Conservation (phyloP, 768 basidiomycete genomes). For the Podaxis carcinomalis region DNA sequence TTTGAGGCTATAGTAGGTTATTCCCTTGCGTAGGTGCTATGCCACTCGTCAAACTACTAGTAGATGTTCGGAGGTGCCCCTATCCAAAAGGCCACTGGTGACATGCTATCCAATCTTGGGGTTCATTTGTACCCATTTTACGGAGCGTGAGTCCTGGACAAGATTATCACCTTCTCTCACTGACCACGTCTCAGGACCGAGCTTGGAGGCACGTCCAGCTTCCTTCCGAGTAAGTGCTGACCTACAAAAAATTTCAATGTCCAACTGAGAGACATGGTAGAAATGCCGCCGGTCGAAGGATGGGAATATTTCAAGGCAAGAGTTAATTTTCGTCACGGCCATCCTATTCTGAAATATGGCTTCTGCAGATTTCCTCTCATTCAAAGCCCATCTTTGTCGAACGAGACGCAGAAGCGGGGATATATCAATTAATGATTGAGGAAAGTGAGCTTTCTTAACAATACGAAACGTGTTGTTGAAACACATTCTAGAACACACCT, state of each 20-base stretch:
- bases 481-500: conserved; percentile 4
- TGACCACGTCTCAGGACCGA: conserved; percentile 16
- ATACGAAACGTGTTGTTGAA: background rate
- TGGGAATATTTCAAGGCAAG: conserved; percentile 15
- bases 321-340: background rate
- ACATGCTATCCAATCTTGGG: conserved; percentile 15
- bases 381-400: conserved; percentile 7
- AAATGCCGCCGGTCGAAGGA: conserved; percentile 10
- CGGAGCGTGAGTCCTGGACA: conserved; percentile 26
- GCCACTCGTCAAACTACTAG: background rate
- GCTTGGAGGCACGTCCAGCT: conserved; percentile 11
- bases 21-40: background rate
- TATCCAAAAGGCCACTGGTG: conserved; percentile 21
- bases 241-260: background rate
- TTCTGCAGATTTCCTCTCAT: conserved; percentile 3
- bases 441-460: background rate
- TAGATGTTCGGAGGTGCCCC: conserved; percentile 23
- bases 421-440: conserved; percentile 7
- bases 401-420: background rate
- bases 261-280: background rate
- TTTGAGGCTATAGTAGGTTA: conserved; percentile 17
- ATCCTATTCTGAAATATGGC: background rate
- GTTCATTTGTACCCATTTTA: conserved; percentile 26
- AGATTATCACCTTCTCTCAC: background rate
- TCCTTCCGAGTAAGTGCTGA: conserved; percentile 12